These are phyloP conservation scores for Eimeria acervulina DNA, from an alignment of 169 alveolate genomes.

Conservation along the genomic window DNA sequence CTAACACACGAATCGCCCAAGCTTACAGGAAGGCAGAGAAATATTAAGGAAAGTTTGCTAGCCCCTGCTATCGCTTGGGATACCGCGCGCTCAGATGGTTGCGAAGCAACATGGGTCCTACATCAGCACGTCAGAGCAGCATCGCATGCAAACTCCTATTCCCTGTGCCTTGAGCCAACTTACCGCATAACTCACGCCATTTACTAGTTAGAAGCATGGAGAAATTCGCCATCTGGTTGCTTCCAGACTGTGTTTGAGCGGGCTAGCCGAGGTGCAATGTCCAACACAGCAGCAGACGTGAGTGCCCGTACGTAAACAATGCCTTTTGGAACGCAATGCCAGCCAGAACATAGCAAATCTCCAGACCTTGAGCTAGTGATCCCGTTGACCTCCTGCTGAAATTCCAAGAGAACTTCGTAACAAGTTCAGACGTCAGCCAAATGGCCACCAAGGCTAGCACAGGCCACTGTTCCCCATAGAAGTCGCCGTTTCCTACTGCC, in stretches of 20 bases:
- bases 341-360: conserved; percentile 13
- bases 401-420: background rate
- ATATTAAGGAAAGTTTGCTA: conserved; percentile 35
- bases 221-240: background rate
- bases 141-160: background rate
- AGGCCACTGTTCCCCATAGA: conserved; percentile 47
- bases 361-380: conserved; percentile 5
- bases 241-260: background rate
- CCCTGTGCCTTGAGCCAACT: background rate
- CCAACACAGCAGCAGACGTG: background rate
- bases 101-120: background rate
- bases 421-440: conserved; percentile 30
- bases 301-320: background rate
- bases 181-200: background rate
- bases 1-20: background rate
- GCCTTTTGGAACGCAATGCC: conserved; percentile 46
- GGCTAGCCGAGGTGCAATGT: background rate
- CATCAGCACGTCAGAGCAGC: background rate
- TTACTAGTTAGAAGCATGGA: background rate
- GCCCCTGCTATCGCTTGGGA: conserved; percentile 31
- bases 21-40: conserved; percentile 49
- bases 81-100: background rate
- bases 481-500: background rate
- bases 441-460: conserved; percentile 15
- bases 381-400: background rate